Evolutionary conservation across 495 filamentous ascomycete species (phyloP).

Genomic region (Lepidopterella palustris): DNA sequence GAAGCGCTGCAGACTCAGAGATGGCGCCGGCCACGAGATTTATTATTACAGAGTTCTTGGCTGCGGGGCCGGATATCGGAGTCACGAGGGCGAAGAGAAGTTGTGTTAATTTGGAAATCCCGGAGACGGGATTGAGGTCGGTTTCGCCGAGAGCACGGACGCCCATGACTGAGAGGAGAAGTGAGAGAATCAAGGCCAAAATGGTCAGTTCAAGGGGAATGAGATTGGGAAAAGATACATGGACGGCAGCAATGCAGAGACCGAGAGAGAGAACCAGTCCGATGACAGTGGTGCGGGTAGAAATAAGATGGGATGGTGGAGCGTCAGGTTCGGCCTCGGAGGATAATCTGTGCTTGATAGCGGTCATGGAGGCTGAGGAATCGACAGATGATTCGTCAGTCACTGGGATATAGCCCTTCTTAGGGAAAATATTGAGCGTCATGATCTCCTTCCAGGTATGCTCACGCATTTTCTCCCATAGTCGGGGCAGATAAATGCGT

Average conservation of each 20-base stretch:
- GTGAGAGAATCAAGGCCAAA: constrained; percentile 76
- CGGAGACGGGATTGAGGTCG: constrained; percentile 92
- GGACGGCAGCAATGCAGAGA: constrained; percentile 74
- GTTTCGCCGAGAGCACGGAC: constrained; percentile 93
- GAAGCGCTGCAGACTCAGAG: constrained; percentile 76
- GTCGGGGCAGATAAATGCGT: constrained; percentile 32
- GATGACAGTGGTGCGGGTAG: constrained; percentile 60
- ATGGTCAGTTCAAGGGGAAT: constrained; percentile 64
- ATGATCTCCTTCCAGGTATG: constrained; percentile 29
- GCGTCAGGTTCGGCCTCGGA: constrained; percentile 52
- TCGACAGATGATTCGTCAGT: constrained; percentile 17
- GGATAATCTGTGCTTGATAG: constrained; percentile 17
- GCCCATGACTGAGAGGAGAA: constrained; percentile 89
- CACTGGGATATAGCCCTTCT: constrained; percentile 28
- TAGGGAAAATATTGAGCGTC: constrained; percentile 19
- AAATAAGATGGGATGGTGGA: constrained; percentile 74
- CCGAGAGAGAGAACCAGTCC: constrained; percentile 69
- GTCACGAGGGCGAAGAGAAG: constrained; percentile 88
- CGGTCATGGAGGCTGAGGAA: neutral
- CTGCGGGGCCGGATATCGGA: constrained; percentile 49
- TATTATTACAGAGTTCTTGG: constrained; percentile 76
- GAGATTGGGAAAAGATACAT: constrained; percentile 64
- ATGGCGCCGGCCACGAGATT: constrained; percentile 95
- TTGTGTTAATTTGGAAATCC: constrained; percentile 94
- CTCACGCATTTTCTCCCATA: constrained; percentile 26